Base-by-base conservation (phyloP, 176 grass and related monocot species). In the maize (Zea mays) region DNA sequence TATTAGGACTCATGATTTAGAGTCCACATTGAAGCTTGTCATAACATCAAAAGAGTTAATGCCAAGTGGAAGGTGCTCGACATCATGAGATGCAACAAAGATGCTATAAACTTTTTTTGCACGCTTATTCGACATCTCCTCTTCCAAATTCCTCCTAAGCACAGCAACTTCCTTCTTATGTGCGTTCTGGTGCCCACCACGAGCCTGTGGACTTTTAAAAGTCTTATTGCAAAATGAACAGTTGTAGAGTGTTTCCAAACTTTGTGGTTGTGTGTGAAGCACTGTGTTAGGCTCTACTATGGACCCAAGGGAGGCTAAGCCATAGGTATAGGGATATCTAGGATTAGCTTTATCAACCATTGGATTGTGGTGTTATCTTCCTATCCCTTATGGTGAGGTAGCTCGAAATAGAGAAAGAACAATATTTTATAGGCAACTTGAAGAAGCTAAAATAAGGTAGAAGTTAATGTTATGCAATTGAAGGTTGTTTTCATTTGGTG, bases 131-230 rank as follows among this genome's bases (percentile, higher is more conserved):
- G 54, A 20, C 50, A 35, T 58, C 15, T 56, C 63, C 20, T 56
- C 37, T 8, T 44, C 41, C 48, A 56, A 79, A 27, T 15, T 10
- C 50, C 19, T 69, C 65, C 77, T 35, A 35, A 69, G 19, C n/a
- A 17, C 14, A 11, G 12, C 64, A n/a, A 69, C 10, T 69, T 79
- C 50, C 77, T 69, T 79, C 65, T 58, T 79, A 33, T 79, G 77
- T 69, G 77, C 64, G 10, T 56, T 79, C 20, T 79, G 50, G 49
- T 79, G 77, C 63, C 77, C 77, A 11, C 77, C 64, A 79, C 48
- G 77, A 69, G 77, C 77, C 3, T 79, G 64, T 1, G 5, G n/a
- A 35, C 38, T 79, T 7, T 33, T 69, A 52, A 69, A 79, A 17
- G 65, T n/a, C 65, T 27, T 69, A 2, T 19, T 16, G 65, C 77